These are phyloP conservation scores for Fusarium xyrophilum DNA, from an alignment of 2,329 filamentous ascomycete species.

Conservation along the genomic window DNA sequence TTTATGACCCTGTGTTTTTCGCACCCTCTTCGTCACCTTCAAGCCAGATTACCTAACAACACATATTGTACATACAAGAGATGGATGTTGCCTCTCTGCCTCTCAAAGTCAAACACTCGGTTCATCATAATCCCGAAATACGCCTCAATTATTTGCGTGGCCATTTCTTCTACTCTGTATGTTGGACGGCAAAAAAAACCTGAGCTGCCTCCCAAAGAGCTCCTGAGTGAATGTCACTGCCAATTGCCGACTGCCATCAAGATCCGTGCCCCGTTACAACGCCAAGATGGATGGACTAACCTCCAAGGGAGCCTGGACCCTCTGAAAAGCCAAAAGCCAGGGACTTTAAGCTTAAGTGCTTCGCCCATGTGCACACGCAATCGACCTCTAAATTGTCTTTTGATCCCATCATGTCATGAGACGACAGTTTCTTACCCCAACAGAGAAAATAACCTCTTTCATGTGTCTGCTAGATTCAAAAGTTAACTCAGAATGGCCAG, in stretches of 20 bases:
- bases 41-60: constrained; percentile 3
- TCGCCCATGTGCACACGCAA: constrained; percentile 30
- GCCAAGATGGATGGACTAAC: constrained; percentile 28
- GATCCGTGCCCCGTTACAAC: background rate
- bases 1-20: background rate
- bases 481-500: constrained; percentile 1
- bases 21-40: background rate
- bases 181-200: background rate
- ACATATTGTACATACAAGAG: background rate
- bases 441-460: background rate
- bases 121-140: constrained; percentile 1
- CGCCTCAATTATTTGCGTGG: constrained; percentile 13
- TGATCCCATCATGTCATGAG: background rate
- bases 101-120: background rate
- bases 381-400: background rate
- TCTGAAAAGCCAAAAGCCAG: constrained; percentile 5
- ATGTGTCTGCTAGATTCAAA: background rate
- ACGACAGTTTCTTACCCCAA: background rate
- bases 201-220: background rate
- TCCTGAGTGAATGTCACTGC: constrained; percentile 2
- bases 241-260: background rate
- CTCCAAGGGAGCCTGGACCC: constrained; percentile 3
- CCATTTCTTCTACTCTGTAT: too few relatives aligned
- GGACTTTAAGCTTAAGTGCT: constrained; percentile 35
- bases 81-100: background rate